phyloP scores from a whole-genome alignment of 2,329 filamentous ascomycete genomes.

The Aureobasidium sp. region DNA sequence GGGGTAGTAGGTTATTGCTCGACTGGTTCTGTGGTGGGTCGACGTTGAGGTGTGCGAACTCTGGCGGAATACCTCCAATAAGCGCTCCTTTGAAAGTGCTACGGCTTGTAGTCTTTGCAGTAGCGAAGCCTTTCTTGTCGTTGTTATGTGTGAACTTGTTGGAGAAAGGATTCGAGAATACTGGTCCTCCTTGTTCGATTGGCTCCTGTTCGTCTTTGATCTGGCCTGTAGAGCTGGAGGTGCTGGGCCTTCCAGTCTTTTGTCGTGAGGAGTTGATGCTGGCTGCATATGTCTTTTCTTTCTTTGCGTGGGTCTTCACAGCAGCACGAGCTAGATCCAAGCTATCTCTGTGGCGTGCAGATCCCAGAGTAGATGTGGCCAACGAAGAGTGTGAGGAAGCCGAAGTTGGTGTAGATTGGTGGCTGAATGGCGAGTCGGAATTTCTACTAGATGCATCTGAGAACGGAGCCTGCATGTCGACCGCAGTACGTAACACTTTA shows the following conservation, averaged over 20 bases:
- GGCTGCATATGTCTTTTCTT: background rate
- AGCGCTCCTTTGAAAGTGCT: background rate
- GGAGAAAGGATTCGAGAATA: background rate
- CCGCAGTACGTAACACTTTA: background rate
- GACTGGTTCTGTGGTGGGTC: constrained; percentile 48
- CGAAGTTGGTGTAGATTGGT: constrained; percentile 72
- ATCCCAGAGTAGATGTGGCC: constrained; percentile 29
- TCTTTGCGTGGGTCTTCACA: background rate
- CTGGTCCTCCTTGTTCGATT: background rate
- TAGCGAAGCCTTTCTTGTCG: background rate
- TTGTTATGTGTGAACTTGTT: background rate
- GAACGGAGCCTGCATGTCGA: background rate
- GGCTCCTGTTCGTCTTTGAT: background rate
- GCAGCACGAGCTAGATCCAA: constrained; percentile 3
- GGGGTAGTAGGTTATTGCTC: constrained; percentile 38
- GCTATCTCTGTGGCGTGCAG: constrained; percentile 10
- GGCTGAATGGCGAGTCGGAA: constrained; percentile 69
- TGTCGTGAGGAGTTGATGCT: background rate
- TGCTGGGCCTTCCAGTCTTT: background rate
- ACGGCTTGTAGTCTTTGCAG: background rate
- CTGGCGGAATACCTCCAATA: constrained; percentile 24
- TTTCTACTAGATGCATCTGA: constrained; percentile 58
- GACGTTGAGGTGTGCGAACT: constrained; percentile 49
- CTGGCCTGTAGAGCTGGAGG: background rate
- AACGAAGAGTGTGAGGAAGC: constrained; percentile 68